A percentile compares a stretch with the other conserved stretches of the same genome.
phyloP scores from a whole-genome alignment of 108 stramenopile genomes.

The Pseudonitzschia delicatissima region DNA sequence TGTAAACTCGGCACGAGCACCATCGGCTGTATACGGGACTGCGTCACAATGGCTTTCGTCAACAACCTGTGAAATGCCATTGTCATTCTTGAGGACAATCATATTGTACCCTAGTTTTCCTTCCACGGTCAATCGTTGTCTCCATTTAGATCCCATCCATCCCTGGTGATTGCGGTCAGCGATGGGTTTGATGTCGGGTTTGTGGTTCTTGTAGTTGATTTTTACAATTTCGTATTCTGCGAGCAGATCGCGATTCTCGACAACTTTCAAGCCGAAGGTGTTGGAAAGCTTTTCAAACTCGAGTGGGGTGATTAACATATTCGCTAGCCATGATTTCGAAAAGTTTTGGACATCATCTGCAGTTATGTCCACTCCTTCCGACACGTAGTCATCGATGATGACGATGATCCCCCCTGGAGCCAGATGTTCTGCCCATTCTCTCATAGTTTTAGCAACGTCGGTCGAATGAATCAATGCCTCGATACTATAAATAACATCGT shows the following conservation, averaged over 20 bases:
- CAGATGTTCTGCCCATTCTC: slow-evolving; percentile 40
- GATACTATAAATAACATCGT: slow-evolving; percentile 49
- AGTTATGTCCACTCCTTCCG: slow-evolving; percentile 14
- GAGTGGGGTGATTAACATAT: slow-evolving; percentile 31
- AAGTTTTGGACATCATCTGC: slow-evolving; percentile 36
- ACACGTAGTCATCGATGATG: slow-evolving; percentile 53
- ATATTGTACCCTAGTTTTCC: slow-evolving; percentile 52
- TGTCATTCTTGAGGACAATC: slow-evolving; percentile 41
- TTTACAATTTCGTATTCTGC: slow-evolving; percentile 40
- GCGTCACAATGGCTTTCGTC: not conserved
- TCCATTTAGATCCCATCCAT: slow-evolving; percentile 52
- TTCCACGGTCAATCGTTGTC: slow-evolving; percentile 43
- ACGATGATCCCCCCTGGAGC: slow-evolving; percentile 38
- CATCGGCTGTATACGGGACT: not conserved
- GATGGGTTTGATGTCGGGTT: slow-evolving; percentile 33
- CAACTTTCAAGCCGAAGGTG: slow-evolving; percentile 27
- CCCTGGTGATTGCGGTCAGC: slow-evolving; percentile 40
- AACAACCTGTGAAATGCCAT: not conserved
- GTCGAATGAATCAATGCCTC: slow-evolving; percentile 60
- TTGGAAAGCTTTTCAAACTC: slow-evolving; percentile 29
- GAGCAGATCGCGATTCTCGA: slow-evolving; percentile 39
- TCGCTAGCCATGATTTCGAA: slow-evolving; percentile 49
- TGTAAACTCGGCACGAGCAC: slow-evolving; percentile 1
- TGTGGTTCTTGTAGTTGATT: slow-evolving; percentile 43
- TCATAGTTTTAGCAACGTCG: slow-evolving; percentile 29